Evolutionary conservation across 1,284 basidiomycete species (phyloP), one percentile per base, ranked within the genome.

Genomic region (Apiotrichum akiyoshidainum): DNA sequence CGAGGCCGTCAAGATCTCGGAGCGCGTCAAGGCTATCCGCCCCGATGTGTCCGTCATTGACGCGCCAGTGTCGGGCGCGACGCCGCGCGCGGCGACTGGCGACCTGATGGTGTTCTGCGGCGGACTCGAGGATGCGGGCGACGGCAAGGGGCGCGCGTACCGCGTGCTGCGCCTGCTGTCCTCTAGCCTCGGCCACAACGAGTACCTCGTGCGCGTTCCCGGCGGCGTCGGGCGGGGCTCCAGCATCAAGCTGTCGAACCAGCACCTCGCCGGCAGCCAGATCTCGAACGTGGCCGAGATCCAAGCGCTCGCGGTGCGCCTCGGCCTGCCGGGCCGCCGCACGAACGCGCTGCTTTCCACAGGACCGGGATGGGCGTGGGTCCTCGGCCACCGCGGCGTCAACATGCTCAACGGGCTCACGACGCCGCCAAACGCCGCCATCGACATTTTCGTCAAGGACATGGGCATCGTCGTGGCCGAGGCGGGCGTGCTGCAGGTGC

Each of bases 1-100:
- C 8, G 61, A 57, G 3, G 65, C 65, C 2, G 46, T 49, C 2
- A 40, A 52, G 2, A 54, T 74, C 22, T 39, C 52, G 12, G 46
- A 50, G 2, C 49, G 50, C 14, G 55, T 71, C 1, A 31, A 51
- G 1, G 34, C 52, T 1, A 53, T 61, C 1, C 60, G 67, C 16
- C 39, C 60, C 35, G 71, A 74, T 48, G 59, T 71, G 1, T 34
- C 34, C 11, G 61, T 73, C 7, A 54, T 74, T 40, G 73, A 74
- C 59, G 61, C 61, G 17, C 73, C 73, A 5, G 71, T 74, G 2
- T 73, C 71, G 0, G 73, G 73, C 6, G 71, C 68, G 1, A 63
- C 65, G 2, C 52, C 62, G 5, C 69, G 73, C 21, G 71, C 73
- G 1, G 70, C 66, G 8, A 47, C 58, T 9, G 73, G 73, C 34